Conservation (phyloP, 2,329 filamentous ascomycete species). For the Zasmidium cellare region DNA sequence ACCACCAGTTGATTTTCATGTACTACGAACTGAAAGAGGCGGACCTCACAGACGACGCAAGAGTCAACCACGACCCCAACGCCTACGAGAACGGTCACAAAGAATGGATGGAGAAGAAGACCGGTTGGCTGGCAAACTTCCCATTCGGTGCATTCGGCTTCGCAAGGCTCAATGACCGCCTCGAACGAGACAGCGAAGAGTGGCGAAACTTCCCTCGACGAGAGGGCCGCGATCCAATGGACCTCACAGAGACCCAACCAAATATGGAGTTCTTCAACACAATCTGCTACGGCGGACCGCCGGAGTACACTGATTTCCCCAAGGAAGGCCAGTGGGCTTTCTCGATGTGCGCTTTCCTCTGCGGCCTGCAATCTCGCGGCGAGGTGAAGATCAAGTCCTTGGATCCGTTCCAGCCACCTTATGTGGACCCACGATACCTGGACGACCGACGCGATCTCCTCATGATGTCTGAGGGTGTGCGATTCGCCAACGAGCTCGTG, state of each 20-base stretch:
- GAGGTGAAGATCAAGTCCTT: slow-evolving; percentile 52
- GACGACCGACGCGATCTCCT: slow-evolving; percentile 59
- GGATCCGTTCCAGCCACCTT: slow-evolving; percentile 54
- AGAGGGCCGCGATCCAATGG: slow-evolving; percentile 63
- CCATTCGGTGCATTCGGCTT: slow-evolving; percentile 65
- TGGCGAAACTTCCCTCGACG: slow-evolving; percentile 51
- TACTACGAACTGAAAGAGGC: slow-evolving; percentile 60
- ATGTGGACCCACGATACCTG: slow-evolving; percentile 61
- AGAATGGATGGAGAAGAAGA: slow-evolving; percentile 60
- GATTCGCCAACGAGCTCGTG: slow-evolving; percentile 61
- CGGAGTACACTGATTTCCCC: slow-evolving; percentile 57
- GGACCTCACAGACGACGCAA: slow-evolving; percentile 57
- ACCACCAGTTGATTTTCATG: slow-evolving; percentile 49
- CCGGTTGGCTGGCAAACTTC: slow-evolving; percentile 60
- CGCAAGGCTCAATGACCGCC: slow-evolving; percentile 61
- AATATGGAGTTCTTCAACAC: slow-evolving; percentile 65
- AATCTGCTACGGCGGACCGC: slow-evolving; percentile 62
- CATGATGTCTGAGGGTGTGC: slow-evolving; percentile 60
- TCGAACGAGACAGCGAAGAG: slow-evolving; percentile 51
- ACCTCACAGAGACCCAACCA: slow-evolving; percentile 56
- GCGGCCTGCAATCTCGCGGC: slow-evolving; percentile 58
- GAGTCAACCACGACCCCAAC: slow-evolving; percentile 55
- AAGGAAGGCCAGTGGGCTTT: slow-evolving; percentile 57
- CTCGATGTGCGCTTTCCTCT: slow-evolving; percentile 59
- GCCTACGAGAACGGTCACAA: slow-evolving; percentile 53